Conservation (phyloP, 1,284 basidiomycete genomes). For the Sphagnurus paluster region DNA sequence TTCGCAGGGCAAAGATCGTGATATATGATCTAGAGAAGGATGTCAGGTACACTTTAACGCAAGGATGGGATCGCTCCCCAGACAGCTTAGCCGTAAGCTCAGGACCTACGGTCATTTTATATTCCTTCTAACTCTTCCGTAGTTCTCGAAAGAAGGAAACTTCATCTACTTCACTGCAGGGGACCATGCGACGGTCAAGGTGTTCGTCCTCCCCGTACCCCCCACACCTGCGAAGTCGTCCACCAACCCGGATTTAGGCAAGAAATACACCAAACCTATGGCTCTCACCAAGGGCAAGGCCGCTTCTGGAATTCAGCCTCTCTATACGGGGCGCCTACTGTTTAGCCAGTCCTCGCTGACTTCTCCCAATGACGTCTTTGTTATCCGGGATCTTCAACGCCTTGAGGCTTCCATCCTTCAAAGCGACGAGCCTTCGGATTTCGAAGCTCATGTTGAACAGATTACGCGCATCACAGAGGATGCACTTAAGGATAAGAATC, state of each 20-base stretch:
- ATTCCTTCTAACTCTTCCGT: slow-evolving; percentile 7
- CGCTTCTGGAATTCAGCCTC: slow-evolving; percentile 59
- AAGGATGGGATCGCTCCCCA: slow-evolving; percentile 83
- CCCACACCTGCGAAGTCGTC: slow-evolving; percentile 55
- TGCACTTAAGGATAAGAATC: slow-evolving; percentile 54
- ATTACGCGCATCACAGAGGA: slow-evolving; percentile 63
- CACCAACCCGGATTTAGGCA: slow-evolving; percentile 46
- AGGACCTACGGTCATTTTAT: background rate
- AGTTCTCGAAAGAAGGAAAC: slow-evolving; percentile 76
- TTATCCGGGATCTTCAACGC: slow-evolving; percentile 49
- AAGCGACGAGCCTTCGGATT: slow-evolving; percentile 26
- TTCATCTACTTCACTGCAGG: slow-evolving; percentile 76
- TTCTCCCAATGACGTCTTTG: slow-evolving; percentile 72
- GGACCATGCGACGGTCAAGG: slow-evolving; percentile 71
- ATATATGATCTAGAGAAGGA: slow-evolving; percentile 72
- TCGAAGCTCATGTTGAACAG: slow-evolving; percentile 42
- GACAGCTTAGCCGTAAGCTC: slow-evolving; percentile 52
- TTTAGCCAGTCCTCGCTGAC: slow-evolving; percentile 71
- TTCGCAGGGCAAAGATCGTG: slow-evolving; percentile 65
- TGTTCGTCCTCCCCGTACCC: slow-evolving; percentile 70
- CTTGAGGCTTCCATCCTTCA: slow-evolving; percentile 39
- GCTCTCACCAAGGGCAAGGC: slow-evolving; percentile 58
- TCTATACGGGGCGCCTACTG: slow-evolving; percentile 59
- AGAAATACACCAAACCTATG: slow-evolving; percentile 53
- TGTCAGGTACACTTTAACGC: slow-evolving; percentile 71